Base-by-base conservation (phyloP, 768 basidiomycete genomes). In the Rhodosporidiobolus sp. region DNA sequence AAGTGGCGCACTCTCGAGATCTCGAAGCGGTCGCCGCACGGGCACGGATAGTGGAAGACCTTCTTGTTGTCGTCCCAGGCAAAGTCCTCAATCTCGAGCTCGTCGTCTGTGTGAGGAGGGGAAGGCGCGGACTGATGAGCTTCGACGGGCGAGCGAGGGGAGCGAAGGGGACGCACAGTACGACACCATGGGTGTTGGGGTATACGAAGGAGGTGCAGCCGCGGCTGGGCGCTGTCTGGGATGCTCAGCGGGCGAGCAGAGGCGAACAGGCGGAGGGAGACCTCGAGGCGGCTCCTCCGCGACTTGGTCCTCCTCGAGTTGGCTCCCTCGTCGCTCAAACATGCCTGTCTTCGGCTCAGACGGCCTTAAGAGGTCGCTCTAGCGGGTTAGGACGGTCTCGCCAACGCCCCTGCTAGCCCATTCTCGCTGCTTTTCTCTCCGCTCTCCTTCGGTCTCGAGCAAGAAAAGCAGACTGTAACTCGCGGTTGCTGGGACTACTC, bases 61-160 rank as follows among this genome's bases (percentile, higher is more conserved):
- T 75, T 72, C 58, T 92, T 73, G 85, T 86, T 65, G 69, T 85
- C 85, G 81, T 95, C 93, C 92, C 92, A 96, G 20, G 84, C 86
- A 88, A 96, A 94, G 78, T 96, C 94, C 79, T 97, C 95, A 64
- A 97, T 96, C 80, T 97, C 94, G 35, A 97, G 88, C 82, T 96
- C 94, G 84, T 97, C 94, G 84, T 97, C 77, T 79, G 73, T 50
- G 50, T 3, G 26, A 28, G 28, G 22, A 14, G 45, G 58, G 52
- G 6, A 35, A 3, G n/a, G 19, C 14, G 16, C 4, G 11, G 28
- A 34, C 4, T 3, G 30, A 20, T 38, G 28, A 48, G 50, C 45
- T 52, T 9, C 12, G 35, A 43, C 22, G 50, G 20, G 26, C 6
- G n/a, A 30, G 24, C 20, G 10, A 20, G 50, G 4, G 2, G 22